Conservation (phyloP, 768 basidiomycete species). For the Lactarius indigo region DNA sequence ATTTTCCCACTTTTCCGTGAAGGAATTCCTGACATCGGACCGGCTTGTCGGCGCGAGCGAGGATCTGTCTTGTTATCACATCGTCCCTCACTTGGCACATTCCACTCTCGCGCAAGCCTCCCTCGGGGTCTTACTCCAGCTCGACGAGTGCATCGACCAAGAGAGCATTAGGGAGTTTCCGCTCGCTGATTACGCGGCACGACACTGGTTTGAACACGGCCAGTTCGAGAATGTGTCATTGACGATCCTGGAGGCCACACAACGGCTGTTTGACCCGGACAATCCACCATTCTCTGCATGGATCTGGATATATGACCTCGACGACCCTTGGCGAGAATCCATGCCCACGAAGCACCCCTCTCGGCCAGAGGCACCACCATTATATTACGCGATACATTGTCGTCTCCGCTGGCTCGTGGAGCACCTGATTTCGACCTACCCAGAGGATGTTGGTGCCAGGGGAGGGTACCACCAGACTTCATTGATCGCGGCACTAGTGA, state of each 20-base stretch:
- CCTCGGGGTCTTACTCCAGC: background rate
- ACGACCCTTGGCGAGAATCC: background rate
- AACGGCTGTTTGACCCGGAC: background rate
- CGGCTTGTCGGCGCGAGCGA: background rate
- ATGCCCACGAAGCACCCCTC: background rate
- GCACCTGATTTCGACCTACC: background rate
- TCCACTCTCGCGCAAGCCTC: background rate
- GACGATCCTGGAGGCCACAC: background rate
- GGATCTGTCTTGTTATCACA: background rate
- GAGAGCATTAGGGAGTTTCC: background rate
- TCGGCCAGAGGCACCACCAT: background rate
- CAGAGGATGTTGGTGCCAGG: background rate
- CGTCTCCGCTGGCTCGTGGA: background rate
- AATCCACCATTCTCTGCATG: background rate
- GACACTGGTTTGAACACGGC: background rate
- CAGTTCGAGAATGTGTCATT: background rate
- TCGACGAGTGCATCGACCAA: background rate
- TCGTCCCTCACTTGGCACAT: background rate
- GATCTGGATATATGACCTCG: conserved; percentile 1
- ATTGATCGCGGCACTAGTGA: background rate
- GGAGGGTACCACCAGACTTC: background rate
- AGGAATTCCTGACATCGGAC: conserved; percentile 6
- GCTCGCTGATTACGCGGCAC: background rate
- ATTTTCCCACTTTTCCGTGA: conserved; percentile 10
- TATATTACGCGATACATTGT: background rate